Conservation (phyloP, 805 yeast genomes). For the Candida argentea region DNA sequence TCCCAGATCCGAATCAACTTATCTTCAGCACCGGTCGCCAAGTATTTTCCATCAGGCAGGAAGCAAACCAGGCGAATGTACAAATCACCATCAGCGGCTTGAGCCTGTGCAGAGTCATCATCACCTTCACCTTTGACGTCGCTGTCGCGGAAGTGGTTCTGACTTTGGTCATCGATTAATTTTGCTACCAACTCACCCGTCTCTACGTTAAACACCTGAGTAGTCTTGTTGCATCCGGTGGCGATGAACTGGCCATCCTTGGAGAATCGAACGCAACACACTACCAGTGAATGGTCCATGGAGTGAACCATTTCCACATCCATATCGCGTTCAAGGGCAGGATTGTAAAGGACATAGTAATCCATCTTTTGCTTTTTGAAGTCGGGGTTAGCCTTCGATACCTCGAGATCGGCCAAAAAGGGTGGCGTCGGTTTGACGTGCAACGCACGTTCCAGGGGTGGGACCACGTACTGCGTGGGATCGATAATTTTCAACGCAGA, state of each 20-base stretch:
- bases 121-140: conserved; percentile 21
- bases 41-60: conserved; percentile 83
- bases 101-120: conserved; percentile 25
- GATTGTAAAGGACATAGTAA: conserved; percentile 84
- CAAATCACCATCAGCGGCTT: conserved; percentile 67
- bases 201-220: conserved; percentile 87
- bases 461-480: conserved; percentile 31
- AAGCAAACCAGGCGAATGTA: conserved; percentile 94
- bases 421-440: conserved; percentile 74
- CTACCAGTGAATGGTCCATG: conserved; percentile 87
- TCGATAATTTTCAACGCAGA: conserved; percentile 28
- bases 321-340: conserved; percentile 53
- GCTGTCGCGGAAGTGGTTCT: conserved; percentile 28
- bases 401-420: conserved; percentile 71
- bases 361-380: conserved; percentile 76
- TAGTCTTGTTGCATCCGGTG: conserved; percentile 93
- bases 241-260: conserved; percentile 88
- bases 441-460: conserved; percentile 34
- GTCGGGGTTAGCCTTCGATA: conserved; percentile 62
- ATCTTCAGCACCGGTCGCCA: conserved; percentile 93
- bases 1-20: conserved; percentile 94
- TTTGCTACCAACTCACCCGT: conserved; percentile 85
- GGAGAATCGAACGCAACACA: conserved; percentile 91
- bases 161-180: conserved; percentile 62
- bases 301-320: conserved; percentile 88